Evolutionary conservation across 495 filamentous ascomycete genomes (phyloP).

Genomic region (Elasticomyces elasticus): DNA sequence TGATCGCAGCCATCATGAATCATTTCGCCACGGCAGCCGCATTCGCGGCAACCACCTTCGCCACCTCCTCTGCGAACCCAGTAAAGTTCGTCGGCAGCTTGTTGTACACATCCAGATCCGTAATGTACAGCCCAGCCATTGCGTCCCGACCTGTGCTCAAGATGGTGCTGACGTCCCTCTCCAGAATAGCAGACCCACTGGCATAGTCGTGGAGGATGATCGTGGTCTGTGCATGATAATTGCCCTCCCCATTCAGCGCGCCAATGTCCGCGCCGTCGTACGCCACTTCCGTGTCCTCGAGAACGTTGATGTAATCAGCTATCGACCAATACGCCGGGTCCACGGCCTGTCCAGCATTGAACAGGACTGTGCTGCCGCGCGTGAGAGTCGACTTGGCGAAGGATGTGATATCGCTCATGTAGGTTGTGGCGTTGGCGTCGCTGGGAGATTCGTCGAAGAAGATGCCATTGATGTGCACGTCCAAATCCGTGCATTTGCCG

Average conservation of each 20-base stretch:
- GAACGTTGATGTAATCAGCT: constrained; percentile 16
- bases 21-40: too few species aligned
- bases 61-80: too few species aligned
- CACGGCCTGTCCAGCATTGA: constrained; percentile 10
- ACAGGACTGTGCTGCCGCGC: constrained; percentile 4
- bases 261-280: constrained; percentile 4
- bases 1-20: too few species aligned
- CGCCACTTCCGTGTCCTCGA: constrained; percentile 2
- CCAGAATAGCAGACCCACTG: neutral
- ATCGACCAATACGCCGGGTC: constrained; percentile 1
- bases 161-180: neutral
- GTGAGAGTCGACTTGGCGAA: constrained; percentile 7
- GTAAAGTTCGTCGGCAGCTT: neutral
- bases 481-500: neutral
- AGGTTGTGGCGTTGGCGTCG: neutral
- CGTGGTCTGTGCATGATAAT: constrained; percentile 1
- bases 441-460: constrained; percentile 14
- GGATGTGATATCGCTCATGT: constrained; percentile 6
- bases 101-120: neutral
- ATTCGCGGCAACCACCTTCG: too few species aligned
- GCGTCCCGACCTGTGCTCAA: neutral
- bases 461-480: constrained; percentile 9
- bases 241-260: neutral
- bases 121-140: constrained; percentile 9
- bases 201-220: constrained; percentile 1